Base-by-base conservation (phyloP, 75 land plant species). In the Selaginella moellendorffii region DNA sequence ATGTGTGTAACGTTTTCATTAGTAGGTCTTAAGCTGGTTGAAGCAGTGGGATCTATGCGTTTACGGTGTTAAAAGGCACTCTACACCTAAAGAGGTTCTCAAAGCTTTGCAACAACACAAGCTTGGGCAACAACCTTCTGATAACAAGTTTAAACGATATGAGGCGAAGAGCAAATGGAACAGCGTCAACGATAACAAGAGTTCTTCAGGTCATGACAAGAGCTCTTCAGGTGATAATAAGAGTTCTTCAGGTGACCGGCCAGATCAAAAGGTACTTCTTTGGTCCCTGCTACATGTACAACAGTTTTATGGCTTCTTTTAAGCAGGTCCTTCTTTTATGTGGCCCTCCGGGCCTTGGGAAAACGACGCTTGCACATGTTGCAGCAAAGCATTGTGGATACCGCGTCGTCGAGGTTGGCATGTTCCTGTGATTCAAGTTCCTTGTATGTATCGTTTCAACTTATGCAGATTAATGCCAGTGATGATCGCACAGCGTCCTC, bases 341-440 rank as follows among this genome's bases (percentile, higher is more conserved):
- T 81, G 99, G 99, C 21, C 81, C 97, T 26, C 99, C 99, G 23
- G 99, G 99, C 5, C 85, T 95, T 69, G 99, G 99, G 46, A 95
- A 95, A 72, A 95, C 99, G n/a, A 95, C 99, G 26, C 84, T 95
- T 64, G 99, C 99, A 28, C 97, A 95, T 80, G 81, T 95, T 28
- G 97, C 86, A 67, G 99, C 99, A 8, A 90, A 74, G 66, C 99
- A 95, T 75, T 95, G 92, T 84, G 99, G 99, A 26, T 95, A 95
- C 66, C 85, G 71, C 69, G 88, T 90, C 64, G 86, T 90, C 27
- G 99, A 95, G 99, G 99, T 95, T 14, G 14, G 46, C 14, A 5
- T 36, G 10, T 5, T 36, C 5, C 14, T 36, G 14, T 36, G 14
- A 14, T 36, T 36, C 14, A 14, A 36, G 5, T 5, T 36, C 14